These are phyloP conservation scores for Podospora didyma DNA, from an alignment of 495 filamentous ascomycete species.

Conservation along the genomic window DNA sequence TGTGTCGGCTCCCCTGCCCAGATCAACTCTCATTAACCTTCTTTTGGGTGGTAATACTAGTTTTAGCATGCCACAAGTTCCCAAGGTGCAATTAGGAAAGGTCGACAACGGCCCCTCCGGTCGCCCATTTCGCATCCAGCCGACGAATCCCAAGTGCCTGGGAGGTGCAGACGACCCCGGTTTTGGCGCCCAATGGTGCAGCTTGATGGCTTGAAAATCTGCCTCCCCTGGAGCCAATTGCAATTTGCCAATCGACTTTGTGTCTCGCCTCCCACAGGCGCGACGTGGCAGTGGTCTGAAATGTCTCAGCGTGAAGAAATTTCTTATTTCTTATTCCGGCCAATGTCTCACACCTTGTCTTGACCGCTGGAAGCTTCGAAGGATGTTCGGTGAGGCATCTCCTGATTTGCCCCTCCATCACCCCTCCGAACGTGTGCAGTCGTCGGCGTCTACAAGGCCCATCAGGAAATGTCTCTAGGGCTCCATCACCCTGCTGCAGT, in stretches of 20 bases:
- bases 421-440: too few relatives aligned
- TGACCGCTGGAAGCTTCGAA: too few relatives aligned
- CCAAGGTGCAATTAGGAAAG: neutral
- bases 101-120: neutral
- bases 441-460: too few relatives aligned
- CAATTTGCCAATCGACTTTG: too few relatives aligned
- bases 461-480: too few relatives aligned
- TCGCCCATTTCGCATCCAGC: neutral
- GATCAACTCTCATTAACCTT: neutral
- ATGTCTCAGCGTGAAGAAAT: neutral
- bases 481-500: neutral
- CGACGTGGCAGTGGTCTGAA: neutral
- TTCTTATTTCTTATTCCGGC: too few relatives aligned
- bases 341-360: too few relatives aligned
- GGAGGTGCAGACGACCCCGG: conserved; percentile 1
- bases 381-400: too few relatives aligned
- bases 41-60: neutral
- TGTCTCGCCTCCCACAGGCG: too few relatives aligned
- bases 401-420: too few relatives aligned
- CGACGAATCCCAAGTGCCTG: conserved; percentile 4
- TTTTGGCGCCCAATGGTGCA: neutral
- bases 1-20: neutral
- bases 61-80: neutral
- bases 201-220: too few relatives aligned
- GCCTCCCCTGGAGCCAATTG: too few relatives aligned